Evolutionary conservation across 371 early-diverging fungal genomes (phyloP), one percentile per base, ranked within the genome.

Genomic region (Blastocladiella emersonii): DNA sequence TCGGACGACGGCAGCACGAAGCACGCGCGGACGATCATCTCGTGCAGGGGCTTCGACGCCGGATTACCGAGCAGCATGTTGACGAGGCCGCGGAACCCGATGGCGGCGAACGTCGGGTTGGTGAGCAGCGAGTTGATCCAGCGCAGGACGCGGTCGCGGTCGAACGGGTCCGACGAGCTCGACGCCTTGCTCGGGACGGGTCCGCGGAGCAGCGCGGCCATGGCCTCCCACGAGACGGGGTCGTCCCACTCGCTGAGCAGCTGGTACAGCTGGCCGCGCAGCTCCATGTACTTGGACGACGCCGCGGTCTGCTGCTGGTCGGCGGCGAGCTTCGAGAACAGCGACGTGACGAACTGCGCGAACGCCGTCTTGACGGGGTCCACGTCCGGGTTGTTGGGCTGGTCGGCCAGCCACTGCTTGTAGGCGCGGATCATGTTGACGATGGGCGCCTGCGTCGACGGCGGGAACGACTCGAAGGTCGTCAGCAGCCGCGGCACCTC

Each of bases 401-500:
- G 53, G 32, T 51, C 53, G 0, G 53, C 32, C 30, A 51, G 8
- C 37, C n/a, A 19, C 1, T 4, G 10, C 13, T 25, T 34, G 19
- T 35, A 34, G 7, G 59, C 37, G 15, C 25, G n/a, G n/a, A 59
- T 17, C 17, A 34, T 15, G 13, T 8, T 21, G 37, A 36, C 4
- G 59, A 59, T 59, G 15, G 37, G 4, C 19, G 59, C 8, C 19
- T 35, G 21, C 21, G 59, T 25, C 37, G 59, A 32, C 1, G 13
- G 1, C 6, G 43, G 41, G 37, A 36, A 34, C 34, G 15, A 8
- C 37, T n/a, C 36, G 25, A 59, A 25, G 12, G 43, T 8, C 25
- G 43, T 25, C 3, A 59, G 37, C 37, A 59, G 25, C 15, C 44
- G 59, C 44, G 59, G 59, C 44, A 59, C 8, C 32, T 59, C 59